Evolutionary conservation across 176 grass and related monocot genomes (phyloP), one percentile per base, ranked within the genome.

Genomic region (Cenchrus purpureus): DNA sequence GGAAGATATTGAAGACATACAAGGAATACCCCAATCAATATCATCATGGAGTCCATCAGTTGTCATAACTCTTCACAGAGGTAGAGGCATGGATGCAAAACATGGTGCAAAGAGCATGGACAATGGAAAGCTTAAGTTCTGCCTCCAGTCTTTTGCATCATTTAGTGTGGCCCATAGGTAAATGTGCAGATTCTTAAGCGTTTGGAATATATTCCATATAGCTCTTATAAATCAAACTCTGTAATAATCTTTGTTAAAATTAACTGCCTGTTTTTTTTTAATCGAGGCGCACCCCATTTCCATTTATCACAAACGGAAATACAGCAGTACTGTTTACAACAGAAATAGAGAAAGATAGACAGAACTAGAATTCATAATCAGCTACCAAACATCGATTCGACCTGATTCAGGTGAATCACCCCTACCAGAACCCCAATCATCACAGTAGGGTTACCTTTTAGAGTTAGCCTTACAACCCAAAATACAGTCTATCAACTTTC

Each of bases 1-100:
- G 97, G 97, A 99, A 81, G 97, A 99, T 84, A 96, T 99, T 78
- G 91, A 96, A 64, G 91, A 99, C 70, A 99, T 99, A 76, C 91
- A 95, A 72, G 63, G 92, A 74, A 85, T 91, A 80, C 87, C 93
- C 37, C 86, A 85, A 63, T 92, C 79, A 71, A 31, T 95, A 88
- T 81, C 83, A 52, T 77, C 91, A 28, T 94, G 93, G 69, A 95
- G 74, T 83, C 97, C 93, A 77, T 99, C 97, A 19, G 28, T 96
- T 73, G 58, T 85, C 48, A 88, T 99, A 58, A 92, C 86, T 87
- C 93, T 99, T 89, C 84, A 87, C 64, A 91, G 25, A 94, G 91
- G 88, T 70, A 96, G 83, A 90, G 97, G 93, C 52, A 90, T 89
- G 82, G 97, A 99, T 77, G 93, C 93, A 89, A 98, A 95, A 78